Evolutionary conservation across 2,329 filamentous ascomycete genomes (phyloP).

Genomic region (Phoma sp.): DNA sequence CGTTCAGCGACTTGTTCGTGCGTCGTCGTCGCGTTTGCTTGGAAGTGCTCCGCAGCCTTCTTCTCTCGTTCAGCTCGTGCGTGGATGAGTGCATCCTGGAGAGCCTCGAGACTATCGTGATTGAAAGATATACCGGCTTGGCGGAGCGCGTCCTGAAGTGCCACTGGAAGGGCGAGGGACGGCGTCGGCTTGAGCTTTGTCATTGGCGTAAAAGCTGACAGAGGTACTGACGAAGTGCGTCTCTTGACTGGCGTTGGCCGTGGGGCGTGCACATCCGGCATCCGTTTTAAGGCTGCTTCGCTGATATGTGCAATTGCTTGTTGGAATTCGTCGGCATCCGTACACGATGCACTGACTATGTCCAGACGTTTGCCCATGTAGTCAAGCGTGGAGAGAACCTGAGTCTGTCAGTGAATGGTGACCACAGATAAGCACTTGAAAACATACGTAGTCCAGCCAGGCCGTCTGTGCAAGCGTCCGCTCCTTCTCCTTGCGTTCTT

Average conservation of each 20-base stretch:
- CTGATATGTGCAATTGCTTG: slow-evolving; percentile 41
- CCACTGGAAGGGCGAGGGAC: slow-evolving; percentile 38
- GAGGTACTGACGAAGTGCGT: slow-evolving; percentile 32
- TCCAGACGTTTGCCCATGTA: slow-evolving; percentile 50
- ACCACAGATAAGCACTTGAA: accelerated
- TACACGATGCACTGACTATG: slow-evolving; percentile 32
- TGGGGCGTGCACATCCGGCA: slow-evolving; percentile 25
- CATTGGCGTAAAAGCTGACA: slow-evolving; percentile 37
- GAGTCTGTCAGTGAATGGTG: slow-evolving; percentile 11
- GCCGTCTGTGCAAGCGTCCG: slow-evolving; percentile 43
- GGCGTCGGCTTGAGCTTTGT: slow-evolving; percentile 38
- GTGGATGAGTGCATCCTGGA: slow-evolving; percentile 37
- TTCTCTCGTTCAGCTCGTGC: slow-evolving; percentile 41
- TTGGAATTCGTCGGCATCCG: slow-evolving; percentile 37
- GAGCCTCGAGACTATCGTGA: slow-evolving; percentile 34
- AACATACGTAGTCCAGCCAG: slow-evolving; percentile 53
- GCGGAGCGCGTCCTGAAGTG: slow-evolving; percentile 44
- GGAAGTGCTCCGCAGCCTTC: slow-evolving; percentile 45
- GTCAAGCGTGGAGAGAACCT: slow-evolving; percentile 50
- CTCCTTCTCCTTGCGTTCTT: slow-evolving; percentile 46
- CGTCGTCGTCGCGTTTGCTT: slow-evolving; percentile 39
- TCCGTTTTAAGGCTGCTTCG: slow-evolving; percentile 33
- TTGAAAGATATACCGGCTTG: slow-evolving; percentile 41
- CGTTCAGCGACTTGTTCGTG: slow-evolving; percentile 46
- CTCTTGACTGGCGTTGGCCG: slow-evolving; percentile 24